Base-by-base conservation (phyloP, 371 early-diverging fungal species). In the Actinomucor elegans region DNA sequence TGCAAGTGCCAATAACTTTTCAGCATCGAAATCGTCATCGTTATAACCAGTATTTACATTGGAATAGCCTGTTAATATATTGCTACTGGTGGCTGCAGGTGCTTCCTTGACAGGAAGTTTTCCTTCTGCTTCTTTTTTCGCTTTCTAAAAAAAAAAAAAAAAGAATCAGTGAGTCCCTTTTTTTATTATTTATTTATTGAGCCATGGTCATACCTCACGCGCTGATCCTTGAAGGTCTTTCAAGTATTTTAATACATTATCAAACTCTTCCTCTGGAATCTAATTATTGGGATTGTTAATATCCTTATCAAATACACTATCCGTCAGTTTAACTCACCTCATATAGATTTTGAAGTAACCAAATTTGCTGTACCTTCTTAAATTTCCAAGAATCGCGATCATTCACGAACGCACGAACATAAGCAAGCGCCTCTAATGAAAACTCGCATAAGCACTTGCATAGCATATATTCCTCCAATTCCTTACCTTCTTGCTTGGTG, bases 271-370 rank as follows among this genome's bases (percentile, higher is more conserved):
- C 23, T 65, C 61, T 7, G 59, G 57, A 5, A 65, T 49, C 49
- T 59, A 74, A 2, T 51, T 32, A 27, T 60, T 48, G 4, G n/a
- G n/a, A n/a, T n/a, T 11, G 17, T 4, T 0, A n/a, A 9, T n/a
- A 7, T 6, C 10, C 27, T 27, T 27, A 14, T 27, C 3, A 2
- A 24, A 6, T 11, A 24, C 26, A 20, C 1, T 20, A 20, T 14
- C 6, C 21, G 10, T 20, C 21, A 12, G 7, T 27, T 47, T 33
- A 9, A 5, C 24, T 28, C 49, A 56, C 57, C 36, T 52, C 67
- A 43, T 80, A 87, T 62, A 85, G 62, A 48, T 84, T 62, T 28
- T 70, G 69, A 56, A 86, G 62, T 34, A 84, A 57, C 85, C 87
- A 84, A 11, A 76, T 76, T 49, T 86, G 87, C 29, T 73, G 71